Base-by-base conservation (phyloP, 805 yeast species). In the Scheffersomyces lignosus region DNA sequence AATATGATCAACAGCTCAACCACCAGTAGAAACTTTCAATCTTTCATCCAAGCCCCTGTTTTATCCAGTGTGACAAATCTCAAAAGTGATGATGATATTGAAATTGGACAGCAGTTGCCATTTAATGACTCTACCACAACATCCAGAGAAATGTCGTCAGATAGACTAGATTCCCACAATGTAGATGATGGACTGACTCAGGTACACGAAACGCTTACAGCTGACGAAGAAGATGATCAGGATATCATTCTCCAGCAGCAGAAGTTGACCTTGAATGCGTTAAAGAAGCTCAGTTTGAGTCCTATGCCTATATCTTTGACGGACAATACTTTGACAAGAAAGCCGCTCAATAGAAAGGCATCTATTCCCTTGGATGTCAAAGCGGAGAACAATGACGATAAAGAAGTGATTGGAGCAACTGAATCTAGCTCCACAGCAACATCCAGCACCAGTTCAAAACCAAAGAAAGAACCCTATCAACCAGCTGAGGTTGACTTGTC, bases 401-500 rank as follows among this genome's bases (percentile, higher is more conserved):
- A 12, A 12, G n/a, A 18, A 20, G 9, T 13, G 17, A 12, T n/a
- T n/a, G 14, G 8, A 5, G 12, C n/a, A 14, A n/a, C 27, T 31
- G 27, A 12, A 17, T 14, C 27, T 14, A 31, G 24, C 24, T 7
- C 7, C 9, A 10, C 7, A 20, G 7, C 24, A 20, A 20, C 10
- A 20, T 7, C 7, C 24, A 7, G 9, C 10, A 7, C 24, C 7
- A 20, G 9, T 7, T 20, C 27, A 17, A 17, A 5, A 5, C 16
- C 28, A 14, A 27, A 6, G 14, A 34, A 23, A 10, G 64, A 56
- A 35, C 73, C 73, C 2, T 70, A 69, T 46, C 65, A 65, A 40
- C 75, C 75, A 1, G 74, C 75, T 2, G 70, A 68, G 41, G 75
- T 70, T 5, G 75, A 70, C 38, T 61, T 70, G 35, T 61, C 69